Evolutionary conservation across 208 protist genomes (phyloP).

Genomic region (Blastocrithidia nonstop): DNA sequence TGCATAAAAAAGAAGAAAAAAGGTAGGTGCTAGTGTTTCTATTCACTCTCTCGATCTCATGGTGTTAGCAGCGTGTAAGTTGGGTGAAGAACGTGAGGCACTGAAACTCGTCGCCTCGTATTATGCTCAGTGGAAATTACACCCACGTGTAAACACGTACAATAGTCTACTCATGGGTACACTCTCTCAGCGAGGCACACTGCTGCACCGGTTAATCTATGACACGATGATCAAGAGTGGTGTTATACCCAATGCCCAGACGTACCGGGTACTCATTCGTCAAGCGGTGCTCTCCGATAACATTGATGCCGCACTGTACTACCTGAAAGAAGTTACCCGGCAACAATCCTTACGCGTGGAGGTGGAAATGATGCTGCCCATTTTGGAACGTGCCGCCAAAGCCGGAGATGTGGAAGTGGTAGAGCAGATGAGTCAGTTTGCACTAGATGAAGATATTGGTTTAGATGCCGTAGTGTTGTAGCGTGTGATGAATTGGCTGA

Average conservation of each 20-base stretch:
- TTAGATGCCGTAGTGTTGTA: conserved; percentile 56
- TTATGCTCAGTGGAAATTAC: conserved; percentile 29
- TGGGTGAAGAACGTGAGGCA: conserved; percentile 54
- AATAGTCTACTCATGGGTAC: conserved; percentile 52
- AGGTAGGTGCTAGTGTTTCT: conserved; percentile 29
- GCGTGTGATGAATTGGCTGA: conserved; percentile 41
- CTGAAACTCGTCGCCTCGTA: conserved; percentile 47
- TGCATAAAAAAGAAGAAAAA: conserved; percentile 10
- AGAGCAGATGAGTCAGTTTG: conserved; percentile 52
- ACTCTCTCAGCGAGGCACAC: conserved; percentile 16
- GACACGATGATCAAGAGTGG: conserved; percentile 34
- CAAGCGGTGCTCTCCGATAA: conserved; percentile 49
- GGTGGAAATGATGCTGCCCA: conserved; percentile 79
- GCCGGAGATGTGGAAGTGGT: conserved; percentile 65
- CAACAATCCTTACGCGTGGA: conserved; percentile 57
- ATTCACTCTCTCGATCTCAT: conserved; percentile 61
- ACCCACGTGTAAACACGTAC: conserved; percentile 54
- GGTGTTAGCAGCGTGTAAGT: conserved; percentile 34
- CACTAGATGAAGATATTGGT: conserved; percentile 72
- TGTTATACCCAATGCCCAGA: conserved; percentile 49
- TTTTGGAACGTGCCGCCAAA: conserved; percentile 59
- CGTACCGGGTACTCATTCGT: conserved; percentile 68
- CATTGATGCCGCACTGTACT: conserved; percentile 69
- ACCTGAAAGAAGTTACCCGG: conserved; percentile 41
- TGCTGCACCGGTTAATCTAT: conserved; percentile 49